Evolutionary conservation across 169 alveolate genomes (phyloP).

Genomic region (Cardiosporidium cionae): DNA sequence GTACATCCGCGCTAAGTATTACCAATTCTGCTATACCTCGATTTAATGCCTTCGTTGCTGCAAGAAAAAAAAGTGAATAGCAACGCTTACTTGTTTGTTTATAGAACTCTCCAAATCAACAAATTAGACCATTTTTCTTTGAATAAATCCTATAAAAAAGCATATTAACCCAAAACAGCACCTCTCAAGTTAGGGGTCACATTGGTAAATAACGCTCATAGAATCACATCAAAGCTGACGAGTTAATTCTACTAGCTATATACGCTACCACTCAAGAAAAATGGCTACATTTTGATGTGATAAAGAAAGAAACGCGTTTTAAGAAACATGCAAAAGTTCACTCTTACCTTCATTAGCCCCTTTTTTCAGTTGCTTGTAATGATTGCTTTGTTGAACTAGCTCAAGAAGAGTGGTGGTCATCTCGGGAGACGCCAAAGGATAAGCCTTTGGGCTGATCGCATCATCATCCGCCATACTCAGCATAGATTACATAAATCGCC

Average conservation of each 20-base stretch:
- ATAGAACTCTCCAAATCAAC: background rate
- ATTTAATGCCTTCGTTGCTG: slow-evolving; percentile 92
- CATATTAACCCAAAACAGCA: no score
- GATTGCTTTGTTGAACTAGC: slow-evolving; percentile 82
- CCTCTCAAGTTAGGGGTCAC: no score
- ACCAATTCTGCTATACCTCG: slow-evolving; percentile 96
- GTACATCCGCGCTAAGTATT: slow-evolving; percentile 98
- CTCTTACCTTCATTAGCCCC: slow-evolving; percentile 83
- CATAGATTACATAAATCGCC: no score
- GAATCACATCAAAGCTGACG: no score
- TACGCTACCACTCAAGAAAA: no score
- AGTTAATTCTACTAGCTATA: no score
- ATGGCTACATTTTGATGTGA: no score
- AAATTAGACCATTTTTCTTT: background rate
- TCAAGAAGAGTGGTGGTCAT: slow-evolving; percentile 71
- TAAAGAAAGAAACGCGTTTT: background rate
- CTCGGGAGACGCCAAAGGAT: slow-evolving; percentile 79
- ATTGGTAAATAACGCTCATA: no score
- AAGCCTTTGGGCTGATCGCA: slow-evolving; percentile 75
- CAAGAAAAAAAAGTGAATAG: slow-evolving; percentile 40
- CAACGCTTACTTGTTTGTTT: background rate
- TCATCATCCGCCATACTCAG: no score
- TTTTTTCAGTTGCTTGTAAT: slow-evolving; percentile 85
- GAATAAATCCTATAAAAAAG: background rate
- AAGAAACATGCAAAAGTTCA: background rate